A percentile compares a stretch with the other conserved stretches of the same genome.
Evolutionary conservation across 2,329 filamentous ascomycete genomes (phyloP).

Genomic region (Graphilbum ipis-grandicollis): DNA sequence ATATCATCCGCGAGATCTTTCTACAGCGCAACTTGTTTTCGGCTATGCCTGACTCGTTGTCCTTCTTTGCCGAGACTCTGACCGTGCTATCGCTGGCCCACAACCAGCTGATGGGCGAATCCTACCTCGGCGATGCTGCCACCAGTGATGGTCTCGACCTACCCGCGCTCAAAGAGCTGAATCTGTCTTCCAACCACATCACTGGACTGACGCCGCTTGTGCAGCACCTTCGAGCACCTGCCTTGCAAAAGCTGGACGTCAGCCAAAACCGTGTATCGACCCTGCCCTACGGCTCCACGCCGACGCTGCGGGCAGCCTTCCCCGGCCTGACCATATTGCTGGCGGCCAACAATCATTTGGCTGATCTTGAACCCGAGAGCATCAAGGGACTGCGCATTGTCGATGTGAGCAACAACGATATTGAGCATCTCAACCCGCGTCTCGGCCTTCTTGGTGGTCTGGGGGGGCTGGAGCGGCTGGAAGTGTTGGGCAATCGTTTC

Average conservation of each 20-base stretch:
- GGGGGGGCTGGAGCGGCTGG: constrained; percentile 44
- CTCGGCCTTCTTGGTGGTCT: constrained; percentile 58
- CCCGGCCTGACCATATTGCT: constrained; percentile 55
- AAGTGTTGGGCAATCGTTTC: constrained; percentile 76
- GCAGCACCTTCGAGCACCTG: constrained; percentile 51
- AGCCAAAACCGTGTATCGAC: constrained; percentile 64
- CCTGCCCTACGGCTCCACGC: constrained; percentile 31
- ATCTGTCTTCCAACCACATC: constrained; percentile 57
- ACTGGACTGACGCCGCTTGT: constrained; percentile 50
- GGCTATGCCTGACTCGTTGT: constrained; percentile 51
- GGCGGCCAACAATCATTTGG: constrained; percentile 63
- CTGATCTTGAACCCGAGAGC: constrained; percentile 52
- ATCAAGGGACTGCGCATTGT: constrained; percentile 60
- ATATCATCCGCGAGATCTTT: constrained; percentile 38
- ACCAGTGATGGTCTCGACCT: constrained; percentile 46
- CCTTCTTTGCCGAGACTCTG: constrained; percentile 53
- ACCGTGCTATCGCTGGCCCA: constrained; percentile 57
- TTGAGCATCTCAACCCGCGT: constrained; percentile 62
- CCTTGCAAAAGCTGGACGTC: constrained; percentile 60
- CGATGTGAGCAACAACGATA: constrained; percentile 73
- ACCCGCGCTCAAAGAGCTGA: constrained; percentile 59
- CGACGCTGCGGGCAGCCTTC: constrained; percentile 42
- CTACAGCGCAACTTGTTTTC: constrained; percentile 65
- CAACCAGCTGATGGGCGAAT: constrained; percentile 50
- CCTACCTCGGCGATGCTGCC: constrained; percentile 33